A percentile compares a stretch with the other conserved stretches of the same genome.
These are phyloP conservation scores for Aspergillus sp. DNA, from an alignment of 2,329 filamentous ascomycete genomes.

Conservation along the genomic window DNA sequence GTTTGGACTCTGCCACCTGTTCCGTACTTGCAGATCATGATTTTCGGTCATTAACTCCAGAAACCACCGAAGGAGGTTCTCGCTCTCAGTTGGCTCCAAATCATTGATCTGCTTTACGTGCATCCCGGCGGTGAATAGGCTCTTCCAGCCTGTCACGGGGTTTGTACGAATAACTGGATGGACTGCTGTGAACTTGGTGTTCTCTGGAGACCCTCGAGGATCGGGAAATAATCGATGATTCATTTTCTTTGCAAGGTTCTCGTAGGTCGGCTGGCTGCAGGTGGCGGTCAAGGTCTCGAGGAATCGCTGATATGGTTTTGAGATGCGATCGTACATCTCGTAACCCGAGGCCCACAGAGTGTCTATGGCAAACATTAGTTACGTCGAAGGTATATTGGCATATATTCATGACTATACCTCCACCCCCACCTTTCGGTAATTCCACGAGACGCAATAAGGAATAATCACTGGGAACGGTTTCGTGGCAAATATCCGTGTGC, in stretches of 20 bases:
- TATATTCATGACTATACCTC: neutral
- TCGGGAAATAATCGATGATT: conserved; percentile 39
- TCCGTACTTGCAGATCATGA: conserved; percentile 53
- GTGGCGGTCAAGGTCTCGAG: conserved; percentile 60
- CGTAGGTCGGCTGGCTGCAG: conserved; percentile 52
- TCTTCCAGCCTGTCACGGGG: conserved; percentile 65
- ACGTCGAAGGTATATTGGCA: too few relatives aligned
- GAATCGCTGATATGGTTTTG: conserved; percentile 56
- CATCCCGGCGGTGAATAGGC: conserved; percentile 49
- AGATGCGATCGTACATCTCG: conserved; percentile 65
- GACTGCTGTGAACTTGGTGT: conserved; percentile 49
- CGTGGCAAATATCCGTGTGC: conserved; percentile 65
- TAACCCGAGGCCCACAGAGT: conserved; percentile 69
- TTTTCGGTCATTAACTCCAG: conserved; percentile 45
- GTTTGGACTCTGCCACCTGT: conserved; percentile 51
- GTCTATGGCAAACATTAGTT: conserved; percentile 32
- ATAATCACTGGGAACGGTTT: conserved; percentile 64
- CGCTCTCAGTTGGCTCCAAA: conserved; percentile 44
- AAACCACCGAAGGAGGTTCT: conserved; percentile 46
- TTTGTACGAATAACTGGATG: conserved; percentile 63
- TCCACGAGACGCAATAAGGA: conserved; percentile 58
- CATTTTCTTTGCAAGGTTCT: conserved; percentile 42
- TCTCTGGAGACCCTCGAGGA: conserved; percentile 54
- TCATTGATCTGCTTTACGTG: conserved; percentile 44
- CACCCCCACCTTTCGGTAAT: conserved; percentile 56